A percentile compares a stretch with the other conserved stretches of the same genome.
Evolutionary conservation across 352 stramenopile species (phyloP).

Genomic region (Phytophthora constricta): DNA sequence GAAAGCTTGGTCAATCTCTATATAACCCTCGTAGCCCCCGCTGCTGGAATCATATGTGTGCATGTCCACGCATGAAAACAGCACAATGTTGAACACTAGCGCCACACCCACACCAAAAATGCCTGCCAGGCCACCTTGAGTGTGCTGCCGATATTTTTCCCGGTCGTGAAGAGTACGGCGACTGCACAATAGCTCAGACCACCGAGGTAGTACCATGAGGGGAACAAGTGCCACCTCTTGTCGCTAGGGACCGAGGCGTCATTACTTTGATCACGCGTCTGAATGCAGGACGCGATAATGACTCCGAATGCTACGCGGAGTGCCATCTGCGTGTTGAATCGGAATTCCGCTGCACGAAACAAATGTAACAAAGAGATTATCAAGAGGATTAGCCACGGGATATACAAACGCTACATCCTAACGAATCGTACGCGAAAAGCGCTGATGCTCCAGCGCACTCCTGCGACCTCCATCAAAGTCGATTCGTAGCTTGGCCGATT

Average conservation of each 20-base stretch:
- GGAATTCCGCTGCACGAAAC: conserved; percentile 40
- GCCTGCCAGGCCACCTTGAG: conserved; percentile 74
- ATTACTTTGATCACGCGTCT: conserved; percentile 41
- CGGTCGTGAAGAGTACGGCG: conserved; percentile 73
- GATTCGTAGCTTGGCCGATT: conserved; percentile 37
- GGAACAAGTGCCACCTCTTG: conserved; percentile 57
- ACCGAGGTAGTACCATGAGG: conserved; percentile 61
- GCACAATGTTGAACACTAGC: conserved; percentile 76
- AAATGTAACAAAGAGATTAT: not conserved
- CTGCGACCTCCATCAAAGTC: conserved; percentile 31
- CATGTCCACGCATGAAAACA: conserved; percentile 60
- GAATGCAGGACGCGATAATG: conserved; percentile 45
- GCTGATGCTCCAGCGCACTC: conserved; percentile 27
- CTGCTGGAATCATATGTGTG: conserved; percentile 45
- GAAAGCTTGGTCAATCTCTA: conserved; percentile 66
- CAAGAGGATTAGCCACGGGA: too few relatives aligned
- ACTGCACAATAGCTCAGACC: conserved; percentile 80
- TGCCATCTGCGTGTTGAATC: conserved; percentile 47
- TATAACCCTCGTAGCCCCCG: conserved; percentile 49
- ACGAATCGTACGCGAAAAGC: conserved; percentile 32
- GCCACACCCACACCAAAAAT: conserved; percentile 77
- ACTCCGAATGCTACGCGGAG: conserved; percentile 50
- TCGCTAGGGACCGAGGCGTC: conserved; percentile 16
- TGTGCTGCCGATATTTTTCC: conserved; percentile 75
- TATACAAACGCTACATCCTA: not conserved